Conservation (phyloP, 2,329 filamentous ascomycete genomes). For the Sordariomycetes sp. region DNA sequence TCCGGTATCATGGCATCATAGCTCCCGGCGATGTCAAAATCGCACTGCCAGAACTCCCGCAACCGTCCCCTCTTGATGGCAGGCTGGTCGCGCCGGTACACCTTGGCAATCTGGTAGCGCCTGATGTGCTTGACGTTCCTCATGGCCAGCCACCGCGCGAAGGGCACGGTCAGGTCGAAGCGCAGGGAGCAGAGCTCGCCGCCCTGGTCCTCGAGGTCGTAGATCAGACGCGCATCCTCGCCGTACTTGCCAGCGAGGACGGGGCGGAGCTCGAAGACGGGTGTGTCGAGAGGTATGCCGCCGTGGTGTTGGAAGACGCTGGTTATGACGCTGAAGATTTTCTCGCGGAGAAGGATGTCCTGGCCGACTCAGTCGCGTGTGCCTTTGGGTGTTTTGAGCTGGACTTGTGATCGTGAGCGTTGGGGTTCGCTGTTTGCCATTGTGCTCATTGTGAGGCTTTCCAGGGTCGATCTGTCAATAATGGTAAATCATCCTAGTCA, state of each 20-base stretch:
- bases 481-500: too few relatives aligned
- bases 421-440: too few relatives aligned
- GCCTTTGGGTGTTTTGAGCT: too few relatives aligned
- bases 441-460: too few relatives aligned
- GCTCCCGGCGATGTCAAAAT: slow-evolving; percentile 84
- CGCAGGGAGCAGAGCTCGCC: slow-evolving; percentile 67
- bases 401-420: too few relatives aligned
- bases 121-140: slow-evolving; percentile 59
- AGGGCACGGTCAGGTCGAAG: slow-evolving; percentile 83
- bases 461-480: too few relatives aligned
- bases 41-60: slow-evolving; percentile 95
- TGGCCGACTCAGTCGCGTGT: too few relatives aligned
- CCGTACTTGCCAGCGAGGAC: slow-evolving; percentile 86
- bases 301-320: slow-evolving; percentile 78
- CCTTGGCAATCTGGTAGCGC: slow-evolving; percentile 91
- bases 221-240: slow-evolving; percentile 87
- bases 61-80: slow-evolving; percentile 59
- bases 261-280: slow-evolving; percentile 78
- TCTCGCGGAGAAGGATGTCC: too few relatives aligned
- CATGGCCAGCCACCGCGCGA: slow-evolving; percentile 72
- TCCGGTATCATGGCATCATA: slow-evolving; percentile 91
- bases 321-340: too few relatives aligned
- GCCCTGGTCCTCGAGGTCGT: slow-evolving; percentile 78
- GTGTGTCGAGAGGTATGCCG: slow-evolving; percentile 69
- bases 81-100: slow-evolving; percentile 40